Percentiles rank a stretch among this genome's conserved stretches.
Conservation (phyloP, 2,329 filamentous ascomycete genomes). For the Sporothrix brasiliensis region DNA sequence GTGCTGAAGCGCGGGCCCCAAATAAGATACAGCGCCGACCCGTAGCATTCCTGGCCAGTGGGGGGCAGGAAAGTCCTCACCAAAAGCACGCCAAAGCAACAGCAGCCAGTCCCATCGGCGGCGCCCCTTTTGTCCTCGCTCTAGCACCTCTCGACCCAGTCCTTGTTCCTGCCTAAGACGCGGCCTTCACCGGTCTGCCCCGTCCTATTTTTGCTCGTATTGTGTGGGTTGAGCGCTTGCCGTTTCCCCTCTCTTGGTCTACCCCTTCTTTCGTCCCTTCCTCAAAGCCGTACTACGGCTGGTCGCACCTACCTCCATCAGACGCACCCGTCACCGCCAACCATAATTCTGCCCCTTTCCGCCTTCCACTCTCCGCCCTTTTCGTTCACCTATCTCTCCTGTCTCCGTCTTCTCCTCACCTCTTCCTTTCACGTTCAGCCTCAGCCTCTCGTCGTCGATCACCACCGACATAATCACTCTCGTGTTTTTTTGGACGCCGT, state of each 20-base stretch:
- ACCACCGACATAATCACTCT: not conserved
- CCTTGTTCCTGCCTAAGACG: conserved; percentile 12
- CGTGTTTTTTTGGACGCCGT: not conserved
- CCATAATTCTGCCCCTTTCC: conserved; percentile 35
- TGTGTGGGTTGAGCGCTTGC: conserved; percentile 11
- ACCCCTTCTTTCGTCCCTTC: not conserved
- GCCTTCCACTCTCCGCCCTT: conserved; percentile 24
- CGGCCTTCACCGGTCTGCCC: conserved; percentile 20
- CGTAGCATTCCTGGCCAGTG: conserved; percentile 12
- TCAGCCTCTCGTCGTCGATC: conserved; percentile 13
- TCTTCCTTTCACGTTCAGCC: conserved; percentile 1
- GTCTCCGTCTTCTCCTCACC: conserved; percentile 11
- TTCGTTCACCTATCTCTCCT: conserved; percentile 18
- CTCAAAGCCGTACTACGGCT: not conserved
- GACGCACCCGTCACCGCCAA: conserved; percentile 33
- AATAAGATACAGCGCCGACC: conserved; percentile 16
- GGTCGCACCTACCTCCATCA: conserved; percentile 28
- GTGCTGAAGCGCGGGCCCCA: conserved; percentile 20
- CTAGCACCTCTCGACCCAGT: conserved; percentile 2
- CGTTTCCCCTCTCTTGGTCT: conserved; percentile 3
- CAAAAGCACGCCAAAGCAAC: not conserved
- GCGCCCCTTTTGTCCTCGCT: conserved; percentile 11
- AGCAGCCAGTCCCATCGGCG: conserved; percentile 23
- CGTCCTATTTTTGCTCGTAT: conserved; percentile 16
- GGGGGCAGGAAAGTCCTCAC: not conserved